Evolutionary conservation across 106 monocot species (phyloP).

Genomic region (Dendrobium chrysotoxum): DNA sequence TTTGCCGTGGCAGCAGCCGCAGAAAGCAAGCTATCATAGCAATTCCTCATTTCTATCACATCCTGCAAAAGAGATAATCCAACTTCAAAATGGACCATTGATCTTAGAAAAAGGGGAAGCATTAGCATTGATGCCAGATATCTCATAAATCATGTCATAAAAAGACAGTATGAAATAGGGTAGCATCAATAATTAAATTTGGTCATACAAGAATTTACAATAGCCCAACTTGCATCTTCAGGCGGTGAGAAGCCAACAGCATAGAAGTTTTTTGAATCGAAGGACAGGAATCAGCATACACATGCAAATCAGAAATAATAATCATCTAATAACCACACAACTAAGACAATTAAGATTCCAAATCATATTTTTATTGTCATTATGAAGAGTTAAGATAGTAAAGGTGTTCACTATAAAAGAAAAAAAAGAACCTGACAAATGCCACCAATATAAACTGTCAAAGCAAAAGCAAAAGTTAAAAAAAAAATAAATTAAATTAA

Average conservation of each 20-base stretch:
- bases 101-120: not conserved
- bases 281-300: not conserved
- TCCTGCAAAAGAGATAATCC: constrained; percentile 39
- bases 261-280: too few relatives aligned
- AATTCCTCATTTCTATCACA: constrained; percentile 70
- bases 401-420: not conserved
- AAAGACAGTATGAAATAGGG: not conserved
- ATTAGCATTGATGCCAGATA: not conserved
- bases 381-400: not conserved
- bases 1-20: constrained; percentile 84
- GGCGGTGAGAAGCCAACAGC: not conserved
- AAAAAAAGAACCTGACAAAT: not conserved
- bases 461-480: not conserved
- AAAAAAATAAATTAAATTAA: not conserved
- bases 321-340: too few relatives aligned
- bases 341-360: too few relatives aligned
- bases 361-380: too few relatives aligned
- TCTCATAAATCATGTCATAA: not conserved
- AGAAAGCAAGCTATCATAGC: constrained; percentile 73
- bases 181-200: not conserved
- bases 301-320: too few relatives aligned
- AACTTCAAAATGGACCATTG: not conserved
- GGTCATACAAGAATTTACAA: not conserved
- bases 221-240: not conserved
- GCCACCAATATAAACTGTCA: not conserved